Conservation (phyloP, 208 protist species). For the Acanthamoeba lugdunensis region DNA sequence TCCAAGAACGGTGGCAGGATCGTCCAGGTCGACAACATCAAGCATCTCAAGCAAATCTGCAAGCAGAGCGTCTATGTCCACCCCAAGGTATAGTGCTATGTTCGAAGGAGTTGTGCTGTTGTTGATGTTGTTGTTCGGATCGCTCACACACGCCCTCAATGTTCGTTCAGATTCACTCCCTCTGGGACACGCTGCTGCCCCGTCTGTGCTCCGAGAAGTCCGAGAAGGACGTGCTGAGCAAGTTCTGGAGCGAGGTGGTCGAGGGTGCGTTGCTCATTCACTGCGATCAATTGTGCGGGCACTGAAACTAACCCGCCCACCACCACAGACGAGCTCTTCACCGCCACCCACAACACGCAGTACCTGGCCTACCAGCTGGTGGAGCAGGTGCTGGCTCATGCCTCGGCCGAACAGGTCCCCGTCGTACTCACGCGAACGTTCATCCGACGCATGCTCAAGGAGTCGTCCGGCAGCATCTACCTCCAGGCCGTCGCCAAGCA, state of each 20-base stretch:
- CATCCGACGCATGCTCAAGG: constrained; percentile 13
- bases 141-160: not conserved
- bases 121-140: not conserved
- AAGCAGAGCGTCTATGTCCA: constrained; percentile 51
- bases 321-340: constrained; percentile 14
- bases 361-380: constrained; percentile 47
- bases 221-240: not conserved
- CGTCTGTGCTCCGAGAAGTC: not conserved
- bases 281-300: not conserved
- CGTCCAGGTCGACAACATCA: constrained; percentile 56
- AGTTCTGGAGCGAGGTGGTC: constrained; percentile 26
- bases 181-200: constrained; percentile 55
- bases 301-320: not conserved
- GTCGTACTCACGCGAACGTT: not conserved
- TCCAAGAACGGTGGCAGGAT: constrained; percentile 43
- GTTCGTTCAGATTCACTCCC: constrained; percentile 12
- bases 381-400: not conserved
- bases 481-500: constrained; percentile 55
- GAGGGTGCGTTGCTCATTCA: not conserved
- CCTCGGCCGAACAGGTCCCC: constrained; percentile 22
- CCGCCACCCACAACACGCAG: constrained; percentile 52
- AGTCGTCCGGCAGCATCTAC: constrained; percentile 6
- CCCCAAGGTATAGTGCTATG: not conserved
- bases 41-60: constrained; percentile 38
- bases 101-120: no score